Evolutionary conservation across 1,284 basidiomycete species (phyloP).

Genomic region (Mycosarcoma mackinlayi): DNA sequence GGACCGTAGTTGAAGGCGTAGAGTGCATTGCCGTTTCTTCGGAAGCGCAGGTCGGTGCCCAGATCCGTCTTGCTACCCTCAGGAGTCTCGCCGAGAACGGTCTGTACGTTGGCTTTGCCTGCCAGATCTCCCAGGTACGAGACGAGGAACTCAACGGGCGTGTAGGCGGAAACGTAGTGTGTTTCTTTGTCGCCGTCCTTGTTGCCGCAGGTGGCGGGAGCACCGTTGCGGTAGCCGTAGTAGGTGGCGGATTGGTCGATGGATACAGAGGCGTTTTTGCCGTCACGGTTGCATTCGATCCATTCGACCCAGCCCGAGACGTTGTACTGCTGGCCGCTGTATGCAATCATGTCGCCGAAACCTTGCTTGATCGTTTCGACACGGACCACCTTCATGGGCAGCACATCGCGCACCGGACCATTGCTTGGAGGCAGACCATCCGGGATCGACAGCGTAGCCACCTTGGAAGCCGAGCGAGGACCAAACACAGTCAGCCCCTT

Average conservation of each 20-base stretch:
- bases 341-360: constrained; percentile 42
- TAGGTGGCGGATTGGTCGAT: constrained; percentile 26
- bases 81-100: constrained; percentile 21
- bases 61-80: constrained; percentile 25
- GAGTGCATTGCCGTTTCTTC: constrained; percentile 41
- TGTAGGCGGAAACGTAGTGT: constrained; percentile 51
- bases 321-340: constrained; percentile 37
- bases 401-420: constrained; percentile 34
- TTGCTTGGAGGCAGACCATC: constrained; percentile 44
- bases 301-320: constrained; percentile 51
- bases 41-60: constrained; percentile 40
- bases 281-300: constrained; percentile 50
- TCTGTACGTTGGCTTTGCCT: constrained; percentile 28
- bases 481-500: constrained; percentile 45
- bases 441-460: constrained; percentile 44
- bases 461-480: constrained; percentile 46
- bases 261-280: constrained; percentile 28
- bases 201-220: constrained; percentile 42
- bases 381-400: constrained; percentile 45
- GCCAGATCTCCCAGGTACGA: constrained; percentile 36
- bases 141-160: constrained; percentile 39
- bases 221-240: constrained; percentile 45
- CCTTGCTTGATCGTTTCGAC: constrained; percentile 46
- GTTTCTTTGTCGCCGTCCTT: constrained; percentile 32
- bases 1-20: constrained; percentile 55